Conservation (phyloP, 2,329 filamentous ascomycete species). For the Fusarium sp. region DNA sequence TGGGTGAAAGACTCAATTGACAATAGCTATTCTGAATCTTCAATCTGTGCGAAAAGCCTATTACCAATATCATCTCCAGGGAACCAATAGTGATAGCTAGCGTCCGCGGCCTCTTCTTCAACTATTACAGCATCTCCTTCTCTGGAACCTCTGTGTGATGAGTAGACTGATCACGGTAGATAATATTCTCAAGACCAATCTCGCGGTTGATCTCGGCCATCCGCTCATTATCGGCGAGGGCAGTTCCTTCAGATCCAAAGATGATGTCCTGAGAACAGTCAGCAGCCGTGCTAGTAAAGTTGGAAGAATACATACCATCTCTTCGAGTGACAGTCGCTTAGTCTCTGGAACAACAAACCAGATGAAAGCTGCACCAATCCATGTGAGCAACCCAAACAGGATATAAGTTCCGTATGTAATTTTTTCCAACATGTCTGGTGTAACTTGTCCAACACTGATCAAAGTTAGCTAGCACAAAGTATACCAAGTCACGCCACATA, state of each 20-base stretch:
- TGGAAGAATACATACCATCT: constrained; percentile 58
- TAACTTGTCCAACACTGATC: constrained; percentile 69
- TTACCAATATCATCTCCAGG: neutral
- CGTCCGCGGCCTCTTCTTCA: neutral
- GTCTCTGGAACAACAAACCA: constrained; percentile 74
- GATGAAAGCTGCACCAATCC: constrained; percentile 68
- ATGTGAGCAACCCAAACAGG: constrained; percentile 73
- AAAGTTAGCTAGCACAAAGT: neutral
- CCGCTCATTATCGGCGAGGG: constrained; percentile 72
- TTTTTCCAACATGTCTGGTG: constrained; percentile 70
- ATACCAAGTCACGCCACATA: neutral
- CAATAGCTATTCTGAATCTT: neutral
- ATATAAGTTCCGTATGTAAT: constrained; percentile 79
- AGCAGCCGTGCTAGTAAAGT: neutral
- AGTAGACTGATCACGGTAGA: neutral
- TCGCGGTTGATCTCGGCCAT: constrained; percentile 79
- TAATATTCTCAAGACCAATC: constrained; percentile 62
- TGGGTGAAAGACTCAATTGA: neutral
- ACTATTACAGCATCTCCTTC: neutral
- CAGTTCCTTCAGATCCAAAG: constrained; percentile 73
- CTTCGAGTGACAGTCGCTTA: constrained; percentile 70
- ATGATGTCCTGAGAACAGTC: constrained; percentile 63
- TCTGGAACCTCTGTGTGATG: neutral
- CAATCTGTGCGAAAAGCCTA: neutral
- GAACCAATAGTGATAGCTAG: neutral